phyloP scores from a whole-genome alignment of 2,329 filamentous ascomycete species.

The Knufia petricola region DNA sequence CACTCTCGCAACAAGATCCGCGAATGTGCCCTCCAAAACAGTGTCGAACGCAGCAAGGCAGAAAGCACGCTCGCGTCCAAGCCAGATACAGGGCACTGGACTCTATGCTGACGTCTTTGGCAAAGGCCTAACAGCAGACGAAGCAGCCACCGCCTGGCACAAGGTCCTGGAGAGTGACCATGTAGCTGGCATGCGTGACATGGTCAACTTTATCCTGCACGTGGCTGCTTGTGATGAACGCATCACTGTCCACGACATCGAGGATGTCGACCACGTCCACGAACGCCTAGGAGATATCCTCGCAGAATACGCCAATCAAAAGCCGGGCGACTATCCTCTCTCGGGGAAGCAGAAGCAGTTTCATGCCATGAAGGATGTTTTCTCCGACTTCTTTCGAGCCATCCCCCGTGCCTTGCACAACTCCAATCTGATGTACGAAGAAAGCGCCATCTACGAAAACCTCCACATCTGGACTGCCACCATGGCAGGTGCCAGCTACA shows the following conservation, averaged over 20 bases:
- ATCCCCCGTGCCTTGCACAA: conserved; percentile 71
- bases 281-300: conserved; percentile 75
- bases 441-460: conserved; percentile 71
- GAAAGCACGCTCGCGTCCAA: conserved; percentile 44
- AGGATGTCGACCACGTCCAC: conserved; percentile 78
- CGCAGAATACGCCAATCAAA: conserved; percentile 71
- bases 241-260: conserved; percentile 72
- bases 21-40: conserved; percentile 33
- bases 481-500: conserved; percentile 78
- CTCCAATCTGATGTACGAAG: conserved; percentile 70
- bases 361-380: conserved; percentile 64
- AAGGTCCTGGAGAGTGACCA: conserved; percentile 47
- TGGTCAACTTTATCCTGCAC: conserved; percentile 53
- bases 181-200: conserved; percentile 44
- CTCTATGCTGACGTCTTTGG: conserved; percentile 55
- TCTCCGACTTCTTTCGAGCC: conserved; percentile 69
- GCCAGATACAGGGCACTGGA: conserved; percentile 44
- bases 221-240: conserved; percentile 72
- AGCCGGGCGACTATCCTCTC: conserved; percentile 83
- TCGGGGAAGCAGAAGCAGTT: conserved; percentile 71
- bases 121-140: conserved; percentile 44
- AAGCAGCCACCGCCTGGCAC: conserved; percentile 50
- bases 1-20: conserved; percentile 47
- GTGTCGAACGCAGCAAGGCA: conserved; percentile 33
- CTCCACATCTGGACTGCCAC: conserved; percentile 80